Conservation (phyloP, 176 grass and related monocot genomes). For the Alloteropsis semialata region DNA sequence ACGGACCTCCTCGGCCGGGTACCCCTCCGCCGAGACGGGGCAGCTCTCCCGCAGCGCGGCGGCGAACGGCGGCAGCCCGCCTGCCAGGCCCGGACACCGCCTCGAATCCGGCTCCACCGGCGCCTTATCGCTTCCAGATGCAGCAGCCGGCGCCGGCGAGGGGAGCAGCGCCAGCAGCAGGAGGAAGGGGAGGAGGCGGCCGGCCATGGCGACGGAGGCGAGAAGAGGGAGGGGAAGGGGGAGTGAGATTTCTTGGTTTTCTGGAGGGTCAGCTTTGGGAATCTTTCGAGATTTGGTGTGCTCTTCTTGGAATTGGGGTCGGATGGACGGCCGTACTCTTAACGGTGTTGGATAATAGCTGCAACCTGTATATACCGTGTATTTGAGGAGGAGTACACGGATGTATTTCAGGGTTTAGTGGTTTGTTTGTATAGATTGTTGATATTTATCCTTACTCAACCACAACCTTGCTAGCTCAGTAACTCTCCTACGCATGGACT, state of each 20-base stretch:
- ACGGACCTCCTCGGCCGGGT: conserved; percentile 36
- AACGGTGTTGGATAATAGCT: neutral
- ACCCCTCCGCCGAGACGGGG: conserved; percentile 26
- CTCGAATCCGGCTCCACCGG: neutral
- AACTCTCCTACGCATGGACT: no score
- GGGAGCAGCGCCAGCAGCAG: conserved; percentile 13
- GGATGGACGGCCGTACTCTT: neutral
- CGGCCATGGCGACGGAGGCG: conserved; percentile 33
- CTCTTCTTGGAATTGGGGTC: neutral
- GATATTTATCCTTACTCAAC: no score
- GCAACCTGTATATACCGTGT: neutral
- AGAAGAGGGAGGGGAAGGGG: neutral
- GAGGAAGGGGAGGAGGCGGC: conserved; percentile 23
- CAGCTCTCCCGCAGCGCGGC: conserved; percentile 29
- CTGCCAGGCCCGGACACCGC: conserved; percentile 24
- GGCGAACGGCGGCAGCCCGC: conserved; percentile 34
- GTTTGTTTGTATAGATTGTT: no score
- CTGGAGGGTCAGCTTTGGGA: conserved; percentile 14
- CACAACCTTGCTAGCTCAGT: no score
- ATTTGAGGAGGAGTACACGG: neutral
- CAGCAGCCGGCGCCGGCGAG: neutral
- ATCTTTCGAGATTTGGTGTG: neutral
- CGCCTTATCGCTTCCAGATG: neutral
- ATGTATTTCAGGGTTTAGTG: no score
- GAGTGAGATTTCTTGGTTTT: conserved; percentile 43